phyloP scores from a whole-genome alignment of 805 yeast genomes.

The Ogataea populi-albae region DNA sequence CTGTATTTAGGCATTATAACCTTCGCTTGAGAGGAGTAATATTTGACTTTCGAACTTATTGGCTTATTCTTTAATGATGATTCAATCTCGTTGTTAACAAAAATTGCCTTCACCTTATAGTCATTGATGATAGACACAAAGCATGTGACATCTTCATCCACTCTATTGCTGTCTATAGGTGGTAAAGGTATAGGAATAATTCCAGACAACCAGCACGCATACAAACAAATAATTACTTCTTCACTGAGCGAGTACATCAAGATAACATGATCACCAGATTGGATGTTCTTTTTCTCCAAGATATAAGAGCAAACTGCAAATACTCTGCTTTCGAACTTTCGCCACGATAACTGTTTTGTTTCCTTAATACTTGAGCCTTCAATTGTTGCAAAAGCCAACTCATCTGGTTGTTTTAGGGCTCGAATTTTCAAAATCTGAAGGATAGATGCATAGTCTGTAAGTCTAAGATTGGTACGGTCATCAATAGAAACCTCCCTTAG shows the following conservation, averaged over 20 bases:
- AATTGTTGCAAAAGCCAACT: constrained; percentile 61
- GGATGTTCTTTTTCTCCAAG: constrained; percentile 59
- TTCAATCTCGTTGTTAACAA: constrained; percentile 79
- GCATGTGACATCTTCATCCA: constrained; percentile 71
- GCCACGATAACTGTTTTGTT: constrained; percentile 67
- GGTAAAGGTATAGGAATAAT: constrained; percentile 72
- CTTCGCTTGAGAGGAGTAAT: constrained; percentile 22
- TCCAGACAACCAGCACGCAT: constrained; percentile 85
- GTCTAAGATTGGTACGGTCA: constrained; percentile 68
- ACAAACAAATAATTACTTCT: constrained; percentile 76
- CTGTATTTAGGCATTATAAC: constrained; percentile 50
- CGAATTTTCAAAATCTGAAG: constrained; percentile 78
- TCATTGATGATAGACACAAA: constrained; percentile 65
- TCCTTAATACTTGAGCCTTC: constrained; percentile 42
- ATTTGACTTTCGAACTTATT: constrained; percentile 56
- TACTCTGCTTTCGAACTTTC: constrained; percentile 70
- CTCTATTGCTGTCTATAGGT: constrained; percentile 56
- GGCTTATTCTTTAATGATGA: constrained; percentile 64
- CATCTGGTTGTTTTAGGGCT: constrained; percentile 69
- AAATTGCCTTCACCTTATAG: constrained; percentile 65
- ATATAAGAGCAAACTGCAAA: constrained; percentile 73
- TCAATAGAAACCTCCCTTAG: constrained; percentile 74
- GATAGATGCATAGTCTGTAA: constrained; percentile 69
- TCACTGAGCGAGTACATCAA: constrained; percentile 85
- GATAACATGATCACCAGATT: constrained; percentile 70